A percentile compares a stretch with the other conserved stretches of the same genome.
Evolutionary conservation across 768 basidiomycete genomes (phyloP).

Genomic region (Lentinus tigrinus): DNA sequence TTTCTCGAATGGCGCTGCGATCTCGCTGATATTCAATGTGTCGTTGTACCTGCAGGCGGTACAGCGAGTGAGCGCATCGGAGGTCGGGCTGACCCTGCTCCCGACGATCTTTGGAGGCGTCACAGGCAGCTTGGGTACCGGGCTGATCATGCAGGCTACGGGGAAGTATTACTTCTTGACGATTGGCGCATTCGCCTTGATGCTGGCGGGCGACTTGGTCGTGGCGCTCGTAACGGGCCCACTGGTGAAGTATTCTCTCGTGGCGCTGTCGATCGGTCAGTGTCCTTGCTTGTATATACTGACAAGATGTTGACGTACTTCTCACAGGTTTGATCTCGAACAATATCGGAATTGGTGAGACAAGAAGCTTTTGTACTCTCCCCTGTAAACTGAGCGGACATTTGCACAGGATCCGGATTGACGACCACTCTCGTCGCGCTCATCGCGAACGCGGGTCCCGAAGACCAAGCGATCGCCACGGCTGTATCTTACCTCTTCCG

Average conservation of each 20-base stretch:
- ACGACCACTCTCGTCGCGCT: constrained; percentile 60
- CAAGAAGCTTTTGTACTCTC: neutral
- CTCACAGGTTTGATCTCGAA: constrained; percentile 19
- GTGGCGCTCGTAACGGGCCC: constrained; percentile 43
- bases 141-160: constrained; percentile 55
- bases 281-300: neutral
- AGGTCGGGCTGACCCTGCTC: constrained; percentile 53
- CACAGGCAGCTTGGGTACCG: constrained; percentile 48
- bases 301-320: neutral
- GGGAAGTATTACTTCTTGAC: constrained; percentile 58
- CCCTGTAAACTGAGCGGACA: neutral
- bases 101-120: constrained; percentile 47
- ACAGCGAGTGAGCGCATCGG: constrained; percentile 42
- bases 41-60: constrained; percentile 63
- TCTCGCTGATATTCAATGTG: constrained; percentile 50
- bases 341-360: constrained; percentile 24
- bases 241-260: constrained; percentile 30
- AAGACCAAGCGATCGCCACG: constrained; percentile 64
- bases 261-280: constrained; percentile 44
- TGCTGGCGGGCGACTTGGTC: constrained; percentile 38
- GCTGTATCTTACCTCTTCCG: constrained; percentile 70
- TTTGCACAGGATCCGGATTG: constrained; percentile 45
- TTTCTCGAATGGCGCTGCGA: constrained; percentile 46
- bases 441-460: constrained; percentile 60
- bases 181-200: constrained; percentile 37